phyloP scores from a whole-genome alignment of 495 filamentous ascomycete genomes.

The Xylaria flabelliformis region DNA sequence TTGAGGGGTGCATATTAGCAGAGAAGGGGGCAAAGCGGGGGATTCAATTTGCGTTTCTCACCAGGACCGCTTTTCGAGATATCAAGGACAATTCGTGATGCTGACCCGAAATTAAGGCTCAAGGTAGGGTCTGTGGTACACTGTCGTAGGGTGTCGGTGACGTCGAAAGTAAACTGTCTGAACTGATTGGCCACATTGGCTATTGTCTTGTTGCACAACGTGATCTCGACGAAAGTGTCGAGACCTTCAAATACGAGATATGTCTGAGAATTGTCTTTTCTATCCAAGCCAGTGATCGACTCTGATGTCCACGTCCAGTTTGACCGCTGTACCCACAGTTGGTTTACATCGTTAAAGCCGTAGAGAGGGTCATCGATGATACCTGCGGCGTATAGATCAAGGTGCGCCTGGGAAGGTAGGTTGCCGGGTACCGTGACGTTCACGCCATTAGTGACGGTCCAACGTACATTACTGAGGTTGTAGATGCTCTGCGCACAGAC shows the following conservation, averaged over 20 bases:
- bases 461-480: slow-evolving; percentile 58
- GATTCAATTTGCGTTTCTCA: not conserved
- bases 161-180: slow-evolving; percentile 72
- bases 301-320: slow-evolving; percentile 70
- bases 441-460: slow-evolving; percentile 62
- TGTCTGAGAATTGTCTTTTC: slow-evolving; percentile 36
- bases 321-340: slow-evolving; percentile 64
- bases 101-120: slow-evolving; percentile 64
- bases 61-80: slow-evolving; percentile 58
- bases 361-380: slow-evolving; percentile 64
- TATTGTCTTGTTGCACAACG: slow-evolving; percentile 65
- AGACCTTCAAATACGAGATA: slow-evolving; percentile 70
- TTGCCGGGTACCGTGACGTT: slow-evolving; percentile 64
- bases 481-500: slow-evolving; percentile 44
- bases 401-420: slow-evolving; percentile 68
- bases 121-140: slow-evolving; percentile 53
- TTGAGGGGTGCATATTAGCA: not conserved
- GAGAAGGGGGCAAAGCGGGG: not conserved
- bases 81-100: slow-evolving; percentile 61
- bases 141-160: slow-evolving; percentile 55
- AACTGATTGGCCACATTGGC: slow-evolving; percentile 75
- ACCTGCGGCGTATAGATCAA: slow-evolving; percentile 62
- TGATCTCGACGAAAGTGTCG: slow-evolving; percentile 69
- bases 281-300: slow-evolving; percentile 54
- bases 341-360: slow-evolving; percentile 66